Base-by-base conservation (phyloP, 306 rosid species). In the Begonia masoniana region DNA sequence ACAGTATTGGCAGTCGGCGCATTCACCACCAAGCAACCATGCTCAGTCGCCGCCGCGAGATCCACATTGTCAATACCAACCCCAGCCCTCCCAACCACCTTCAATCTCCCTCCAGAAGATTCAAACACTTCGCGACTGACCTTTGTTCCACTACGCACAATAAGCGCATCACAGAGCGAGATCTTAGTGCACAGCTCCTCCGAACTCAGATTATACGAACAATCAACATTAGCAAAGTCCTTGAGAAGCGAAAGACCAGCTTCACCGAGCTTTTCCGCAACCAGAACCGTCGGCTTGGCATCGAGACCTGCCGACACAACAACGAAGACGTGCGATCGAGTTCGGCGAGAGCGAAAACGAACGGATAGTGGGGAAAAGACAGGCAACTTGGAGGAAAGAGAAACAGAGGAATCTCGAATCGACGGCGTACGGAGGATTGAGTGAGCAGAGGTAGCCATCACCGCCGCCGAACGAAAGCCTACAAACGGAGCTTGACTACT, bases 21-120 rank as follows among this genome's bases (percentile, higher is more conserved):
- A 55, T 92, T 92, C 4, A 92, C 99, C 10, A 92, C 99, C 68
- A 92, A 57, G 39, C 99, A 92, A 0, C 99, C 99, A 43, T 77
- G 82, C 75, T 92, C 99, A 0, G 99, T 92, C n/a, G 99, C 99
- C 11, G 99, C 99, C 11, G 88, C 84, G 63, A 92, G 99, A 86
- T 92, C 99, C 72, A 92, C 99, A 69, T 92, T 92, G 42, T 92
- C 99, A 16, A 92, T 86, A 6, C 99, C 99, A 14, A 92, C 99
- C 13, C 99, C 99, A 31, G 99, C 99, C 51, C 99, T 76, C 0
- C 99, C 99, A 2, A 92, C 99, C 8, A 92, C 99, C 77, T 83
- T 92, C 41, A 92, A 77, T 69, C 99, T 71, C 2, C 99, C 99
- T 7, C 65, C 88, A 15, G 96, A 83, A 0, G 99, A 86, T 55